Conservation (phyloP, 345 rosid species). For the Boechera retrofracta region DNA sequence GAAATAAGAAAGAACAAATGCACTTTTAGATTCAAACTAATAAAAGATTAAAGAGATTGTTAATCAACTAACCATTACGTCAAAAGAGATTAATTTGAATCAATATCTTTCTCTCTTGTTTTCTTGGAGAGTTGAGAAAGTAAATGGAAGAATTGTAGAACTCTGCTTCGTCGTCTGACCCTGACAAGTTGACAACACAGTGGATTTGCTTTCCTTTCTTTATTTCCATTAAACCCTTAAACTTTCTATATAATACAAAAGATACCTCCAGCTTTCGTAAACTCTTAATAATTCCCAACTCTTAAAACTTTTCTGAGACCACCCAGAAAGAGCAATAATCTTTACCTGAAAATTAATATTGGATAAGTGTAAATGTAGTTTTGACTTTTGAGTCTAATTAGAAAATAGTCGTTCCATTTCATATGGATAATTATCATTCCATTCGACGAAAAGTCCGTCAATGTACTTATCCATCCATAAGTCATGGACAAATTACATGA, state of each 20-base stretch:
- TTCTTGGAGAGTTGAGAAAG: slow-evolving; percentile 29
- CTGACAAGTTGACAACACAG: background rate
- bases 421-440: background rate
- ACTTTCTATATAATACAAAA: slow-evolving; percentile 15
- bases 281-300: background rate
- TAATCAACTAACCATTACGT: slow-evolving; percentile 35
- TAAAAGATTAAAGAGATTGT: slow-evolving; percentile 8
- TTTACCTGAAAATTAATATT: background rate
- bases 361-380: background rate
- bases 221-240: background rate
- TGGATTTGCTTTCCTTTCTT: background rate
- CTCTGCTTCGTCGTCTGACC: slow-evolving; percentile 30
- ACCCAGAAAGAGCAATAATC: too few relatives aligned
- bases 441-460: background rate
- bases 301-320: background rate
- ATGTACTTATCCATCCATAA: background rate
- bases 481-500: background rate
- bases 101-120: background rate
- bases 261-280: background rate
- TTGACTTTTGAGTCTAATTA: background rate
- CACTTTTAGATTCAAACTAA: slow-evolving; percentile 5
- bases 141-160: slow-evolving; percentile 15
- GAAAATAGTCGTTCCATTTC: background rate
- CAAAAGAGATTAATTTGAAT: background rate
- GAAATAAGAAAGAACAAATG: background rate